phyloP scores from a whole-genome alignment of 768 basidiomycete genomes.

The Suillus occidentalis region DNA sequence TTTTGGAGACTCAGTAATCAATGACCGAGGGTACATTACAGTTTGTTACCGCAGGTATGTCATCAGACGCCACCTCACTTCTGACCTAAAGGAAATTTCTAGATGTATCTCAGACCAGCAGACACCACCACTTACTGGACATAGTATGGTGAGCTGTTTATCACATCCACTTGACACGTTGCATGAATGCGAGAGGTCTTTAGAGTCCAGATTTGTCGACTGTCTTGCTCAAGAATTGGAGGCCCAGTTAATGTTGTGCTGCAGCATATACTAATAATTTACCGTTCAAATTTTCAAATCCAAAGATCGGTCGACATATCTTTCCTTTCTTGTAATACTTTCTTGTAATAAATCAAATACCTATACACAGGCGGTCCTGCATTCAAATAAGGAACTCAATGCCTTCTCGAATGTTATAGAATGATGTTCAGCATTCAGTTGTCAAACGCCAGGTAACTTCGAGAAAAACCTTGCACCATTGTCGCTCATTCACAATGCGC shows the following conservation, averaged over 20 bases:
- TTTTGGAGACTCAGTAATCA: neutral
- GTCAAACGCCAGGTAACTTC: neutral
- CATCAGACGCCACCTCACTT: neutral
- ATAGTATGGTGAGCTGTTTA: conserved; percentile 40
- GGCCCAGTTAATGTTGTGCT: neutral
- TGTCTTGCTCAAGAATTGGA: neutral
- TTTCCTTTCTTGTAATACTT: no score
- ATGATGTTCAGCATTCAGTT: neutral
- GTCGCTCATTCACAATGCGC: no score
- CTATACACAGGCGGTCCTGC: neutral
- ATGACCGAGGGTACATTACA: neutral
- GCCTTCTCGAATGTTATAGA: neutral
- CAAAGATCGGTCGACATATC: neutral
- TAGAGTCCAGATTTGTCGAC: conserved; percentile 42
- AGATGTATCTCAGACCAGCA: neutral
- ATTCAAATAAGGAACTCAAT: neutral
- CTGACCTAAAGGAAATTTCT: neutral
- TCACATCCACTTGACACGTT: conserved; percentile 40
- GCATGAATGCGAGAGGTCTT: conserved; percentile 39
- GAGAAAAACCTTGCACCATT: neutral
- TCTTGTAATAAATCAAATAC: neutral
- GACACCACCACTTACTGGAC: conserved; percentile 16
- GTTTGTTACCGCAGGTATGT: neutral
- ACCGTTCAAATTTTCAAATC: neutral
- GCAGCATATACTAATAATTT: neutral